Evolutionary conservation across 129 eudicot genomes (phyloP).

Genomic region (Helianthus tuberosus): DNA sequence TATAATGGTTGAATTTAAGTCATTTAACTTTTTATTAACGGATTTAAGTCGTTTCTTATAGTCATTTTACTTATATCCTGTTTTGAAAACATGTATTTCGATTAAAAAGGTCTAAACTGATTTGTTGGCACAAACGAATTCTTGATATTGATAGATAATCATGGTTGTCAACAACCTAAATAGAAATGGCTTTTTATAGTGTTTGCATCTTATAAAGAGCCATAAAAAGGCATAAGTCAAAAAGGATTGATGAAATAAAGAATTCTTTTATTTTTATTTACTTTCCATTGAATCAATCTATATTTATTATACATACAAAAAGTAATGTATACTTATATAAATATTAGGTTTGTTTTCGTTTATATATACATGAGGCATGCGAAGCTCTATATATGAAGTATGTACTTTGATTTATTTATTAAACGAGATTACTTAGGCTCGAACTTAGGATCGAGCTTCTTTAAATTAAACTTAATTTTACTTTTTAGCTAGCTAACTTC

Average conservation of each 20-base stretch:
- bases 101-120: neutral
- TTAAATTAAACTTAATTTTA: no score
- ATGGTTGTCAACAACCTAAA: conserved; percentile 15
- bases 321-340: no score
- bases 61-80: neutral
- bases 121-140: neutral
- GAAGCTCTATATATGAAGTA: no score
- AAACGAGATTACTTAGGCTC: no score
- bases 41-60: neutral
- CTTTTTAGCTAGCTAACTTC: no score
- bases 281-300: neutral
- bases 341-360: no score
- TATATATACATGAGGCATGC: no score
- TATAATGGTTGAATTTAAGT: no score
- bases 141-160: conserved; percentile 15
- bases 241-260: conserved; percentile 3
- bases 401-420: no score
- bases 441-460: no score
- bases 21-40: no score
- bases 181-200: neutral
- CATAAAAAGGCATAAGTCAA: neutral
- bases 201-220: conserved; percentile 10
- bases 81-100: neutral
- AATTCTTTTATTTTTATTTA: neutral
- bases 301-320: no score